Evolutionary conservation across 164 flowering plant genomes (phyloP).

Genomic region (Sextonia rubra): DNA sequence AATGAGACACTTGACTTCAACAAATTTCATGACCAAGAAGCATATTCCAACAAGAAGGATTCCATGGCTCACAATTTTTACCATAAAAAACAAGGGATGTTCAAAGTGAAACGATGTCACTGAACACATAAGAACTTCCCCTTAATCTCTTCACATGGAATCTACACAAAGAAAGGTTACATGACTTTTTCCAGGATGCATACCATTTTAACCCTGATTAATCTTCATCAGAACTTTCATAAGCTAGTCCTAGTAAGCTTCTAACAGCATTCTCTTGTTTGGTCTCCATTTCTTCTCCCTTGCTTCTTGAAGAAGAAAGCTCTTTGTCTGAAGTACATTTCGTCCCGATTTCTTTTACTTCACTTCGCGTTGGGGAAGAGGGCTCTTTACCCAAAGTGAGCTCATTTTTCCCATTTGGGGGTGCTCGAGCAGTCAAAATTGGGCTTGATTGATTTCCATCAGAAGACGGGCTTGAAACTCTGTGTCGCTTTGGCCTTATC

Average conservation of each 20-base stretch:
- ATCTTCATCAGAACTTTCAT: slow-evolving; percentile 75
- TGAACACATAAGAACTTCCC: background rate
- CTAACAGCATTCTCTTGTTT: slow-evolving; percentile 41
- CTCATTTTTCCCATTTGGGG: slow-evolving; percentile 5
- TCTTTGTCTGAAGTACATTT: slow-evolving; percentile 13
- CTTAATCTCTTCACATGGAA: no score
- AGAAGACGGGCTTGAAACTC: slow-evolving; percentile 38
- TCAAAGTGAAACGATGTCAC: background rate
- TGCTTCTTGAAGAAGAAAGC: background rate
- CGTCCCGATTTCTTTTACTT: slow-evolving; percentile 4
- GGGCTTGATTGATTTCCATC: slow-evolving; percentile 24
- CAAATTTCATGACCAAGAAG: no score
- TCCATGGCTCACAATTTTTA: background rate
- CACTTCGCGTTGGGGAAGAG: background rate
- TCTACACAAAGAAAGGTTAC: background rate
- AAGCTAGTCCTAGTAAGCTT: slow-evolving; percentile 64
- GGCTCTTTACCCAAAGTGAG: no score
- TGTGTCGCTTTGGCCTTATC: slow-evolving; percentile 71
- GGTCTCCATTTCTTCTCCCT: slow-evolving; percentile 14
- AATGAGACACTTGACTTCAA: no score
- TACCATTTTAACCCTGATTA: slow-evolving; percentile 12
- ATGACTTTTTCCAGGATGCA: background rate
- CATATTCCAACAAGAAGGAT: background rate
- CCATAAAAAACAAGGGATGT: background rate
- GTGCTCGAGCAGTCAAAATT: slow-evolving; percentile 11